Evolutionary conservation across 2,329 filamentous ascomycete genomes (phyloP), one percentile per base, ranked within the genome.

Genomic region (Scleromitrula shiraiana): DNA sequence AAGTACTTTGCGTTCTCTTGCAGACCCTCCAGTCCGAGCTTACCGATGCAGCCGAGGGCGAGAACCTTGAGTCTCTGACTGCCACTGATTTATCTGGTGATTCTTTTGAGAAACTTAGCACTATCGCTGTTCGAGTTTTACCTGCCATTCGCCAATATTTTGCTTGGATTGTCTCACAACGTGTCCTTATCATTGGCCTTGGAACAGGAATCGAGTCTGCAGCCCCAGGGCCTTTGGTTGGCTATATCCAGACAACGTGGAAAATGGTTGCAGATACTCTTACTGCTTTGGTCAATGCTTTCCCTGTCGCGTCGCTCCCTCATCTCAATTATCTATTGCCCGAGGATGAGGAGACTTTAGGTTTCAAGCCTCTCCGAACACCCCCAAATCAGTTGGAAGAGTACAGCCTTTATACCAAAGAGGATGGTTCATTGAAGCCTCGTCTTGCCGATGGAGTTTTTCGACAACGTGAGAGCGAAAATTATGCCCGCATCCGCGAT

Each of bases 1-100:
- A 83, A 43, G 88, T 84, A 8, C 83, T 94, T 58, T 78, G 82
- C 48, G 77, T 78, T 1, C 72, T 95, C 26, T 76, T 90, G 38
- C 80, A 83, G 44, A 70, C 83, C 23, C 71, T 95, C 29, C 72
- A 83, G 53, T 74, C 78, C n/a, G 83, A 88, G 57, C 71, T 95
- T 3, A 76, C 80, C 47, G 73, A 80, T 63, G 43, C 51, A 24
- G 37, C 48, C 12, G 50, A 38, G 37, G 60, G 57, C 4, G 57
- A 59, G 39, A 67, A 69, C 19, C 71, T 77, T 48, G 71, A 75
- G 14, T 61, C 64, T 26, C 71, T 68, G 35, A 63, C 64, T 45
- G 67, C 65, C 49, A 66, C 54, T 56, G 37, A 64, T 59, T 54
- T 65, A 63, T 53, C 64, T 64, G 59, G 62, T 39, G 57, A 58